phyloP scores from a whole-genome alignment of 305 asterid species.

The Fraxinus xanthoxyloides region DNA sequence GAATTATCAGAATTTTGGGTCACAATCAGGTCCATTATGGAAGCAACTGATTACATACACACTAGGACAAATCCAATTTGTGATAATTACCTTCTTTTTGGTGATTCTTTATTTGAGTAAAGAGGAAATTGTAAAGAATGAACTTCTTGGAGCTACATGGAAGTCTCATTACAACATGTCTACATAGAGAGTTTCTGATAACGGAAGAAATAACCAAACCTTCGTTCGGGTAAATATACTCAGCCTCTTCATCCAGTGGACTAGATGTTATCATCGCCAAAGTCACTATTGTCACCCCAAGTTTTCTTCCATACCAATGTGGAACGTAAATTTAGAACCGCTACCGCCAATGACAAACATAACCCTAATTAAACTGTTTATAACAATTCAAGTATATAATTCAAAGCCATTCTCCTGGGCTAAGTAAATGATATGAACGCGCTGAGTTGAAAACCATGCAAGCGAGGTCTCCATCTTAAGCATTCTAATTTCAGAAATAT shows the following conservation, averaged over 20 bases:
- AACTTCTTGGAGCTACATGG: not conserved
- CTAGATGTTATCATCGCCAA: not conserved
- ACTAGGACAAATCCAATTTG: not conserved
- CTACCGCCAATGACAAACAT: not conserved
- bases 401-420: not conserved
- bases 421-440: not conserved
- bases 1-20: not conserved
- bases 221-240: not conserved
- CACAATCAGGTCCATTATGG: not conserved
- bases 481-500: not conserved
- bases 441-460: not conserved
- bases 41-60: not conserved
- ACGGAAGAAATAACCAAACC: not conserved
- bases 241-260: not conserved
- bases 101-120: not conserved
- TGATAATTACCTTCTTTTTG: not conserved
- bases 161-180: not conserved
- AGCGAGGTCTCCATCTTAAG: not conserved
- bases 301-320: not conserved
- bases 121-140: not conserved
- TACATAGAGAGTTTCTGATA: not conserved
- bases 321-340: not conserved
- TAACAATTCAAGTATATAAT: not conserved
- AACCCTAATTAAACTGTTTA: not conserved
- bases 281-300: not conserved